phyloP scores from a whole-genome alignment of 345 rosid genomes.

The Lenwebbia sp. region DNA sequence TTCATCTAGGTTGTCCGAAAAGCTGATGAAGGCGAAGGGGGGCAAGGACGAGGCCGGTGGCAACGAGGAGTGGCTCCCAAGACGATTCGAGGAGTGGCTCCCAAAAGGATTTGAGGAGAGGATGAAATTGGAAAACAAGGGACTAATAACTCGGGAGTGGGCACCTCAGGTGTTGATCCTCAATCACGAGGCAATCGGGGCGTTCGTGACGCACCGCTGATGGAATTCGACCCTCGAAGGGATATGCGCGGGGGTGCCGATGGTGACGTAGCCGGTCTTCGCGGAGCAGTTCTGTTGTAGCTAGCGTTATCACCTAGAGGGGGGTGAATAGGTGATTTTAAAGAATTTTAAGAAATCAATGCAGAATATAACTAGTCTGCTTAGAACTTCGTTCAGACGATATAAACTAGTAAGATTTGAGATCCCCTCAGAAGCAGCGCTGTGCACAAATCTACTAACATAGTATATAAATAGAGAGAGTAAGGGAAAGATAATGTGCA shows the following conservation, averaged over 20 bases:
- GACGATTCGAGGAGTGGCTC: too few species aligned
- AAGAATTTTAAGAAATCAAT: too few species aligned
- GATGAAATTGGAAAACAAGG: conserved; percentile 12
- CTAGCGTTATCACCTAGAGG: too few species aligned
- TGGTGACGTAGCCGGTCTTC: conserved; percentile 36
- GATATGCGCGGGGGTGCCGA: conserved; percentile 33
- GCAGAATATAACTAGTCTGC: too few species aligned
- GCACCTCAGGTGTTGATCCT: conserved; percentile 53
- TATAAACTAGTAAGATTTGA: too few species aligned
- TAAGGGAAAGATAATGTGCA: too few species aligned
- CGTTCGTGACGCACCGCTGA: conserved; percentile 46
- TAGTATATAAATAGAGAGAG: too few species aligned
- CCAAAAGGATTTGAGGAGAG: conserved; percentile 30
- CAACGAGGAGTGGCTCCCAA: conserved; percentile 22
- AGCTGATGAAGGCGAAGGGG: neutral
- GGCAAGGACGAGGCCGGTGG: conserved; percentile 1
- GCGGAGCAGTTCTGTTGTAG: conserved; percentile 47
- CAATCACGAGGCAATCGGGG: conserved; percentile 37
- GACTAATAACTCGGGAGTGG: conserved; percentile 51
- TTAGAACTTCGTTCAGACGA: too few species aligned
- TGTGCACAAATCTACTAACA: too few species aligned
- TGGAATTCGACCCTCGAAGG: conserved; percentile 57
- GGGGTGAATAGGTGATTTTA: too few species aligned
- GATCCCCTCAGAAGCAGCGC: too few species aligned
- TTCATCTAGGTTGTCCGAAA: conserved; percentile 44